These are phyloP conservation scores for Quercus robur DNA, from an alignment of 306 rosid species.

Conservation along the genomic window DNA sequence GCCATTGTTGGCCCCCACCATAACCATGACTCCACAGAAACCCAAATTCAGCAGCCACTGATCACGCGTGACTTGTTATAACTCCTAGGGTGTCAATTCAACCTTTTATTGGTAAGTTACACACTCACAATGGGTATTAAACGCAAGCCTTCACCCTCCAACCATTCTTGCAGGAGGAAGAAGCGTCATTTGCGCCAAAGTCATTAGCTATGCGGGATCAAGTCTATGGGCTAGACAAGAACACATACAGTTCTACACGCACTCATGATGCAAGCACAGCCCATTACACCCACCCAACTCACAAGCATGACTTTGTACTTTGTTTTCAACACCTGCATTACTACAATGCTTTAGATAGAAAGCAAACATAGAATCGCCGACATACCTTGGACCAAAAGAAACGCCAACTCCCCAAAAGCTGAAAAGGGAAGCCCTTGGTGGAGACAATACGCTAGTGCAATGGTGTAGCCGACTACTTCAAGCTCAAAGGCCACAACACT, in stretches of 20 bases:
- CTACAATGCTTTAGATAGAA: not conserved
- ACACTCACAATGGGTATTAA: too few relatives aligned
- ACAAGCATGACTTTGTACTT: not conserved
- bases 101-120: too few relatives aligned
- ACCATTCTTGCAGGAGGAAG: too few relatives aligned
- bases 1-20: too few relatives aligned
- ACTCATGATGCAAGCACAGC: not conserved
- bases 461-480: constrained; percentile 84
- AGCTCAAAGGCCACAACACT: constrained; percentile 82
- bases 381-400: constrained; percentile 85
- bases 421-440: constrained; percentile 91
- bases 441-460: constrained; percentile 86
- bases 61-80: too few relatives aligned
- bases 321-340: not conserved
- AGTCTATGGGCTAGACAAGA: not conserved
- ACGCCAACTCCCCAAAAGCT: constrained; percentile 83
- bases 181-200: too few relatives aligned
- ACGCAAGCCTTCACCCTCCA: too few relatives aligned
- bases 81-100: too few relatives aligned
- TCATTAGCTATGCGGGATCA: not conserved
- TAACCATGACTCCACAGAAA: too few relatives aligned
- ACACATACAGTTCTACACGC: not conserved
- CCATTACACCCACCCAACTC: not conserved
- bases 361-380: not conserved
- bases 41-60: too few relatives aligned